phyloP scores from a whole-genome alignment of 345 rosid genomes.

The Arabidopsis thaliana region DNA sequence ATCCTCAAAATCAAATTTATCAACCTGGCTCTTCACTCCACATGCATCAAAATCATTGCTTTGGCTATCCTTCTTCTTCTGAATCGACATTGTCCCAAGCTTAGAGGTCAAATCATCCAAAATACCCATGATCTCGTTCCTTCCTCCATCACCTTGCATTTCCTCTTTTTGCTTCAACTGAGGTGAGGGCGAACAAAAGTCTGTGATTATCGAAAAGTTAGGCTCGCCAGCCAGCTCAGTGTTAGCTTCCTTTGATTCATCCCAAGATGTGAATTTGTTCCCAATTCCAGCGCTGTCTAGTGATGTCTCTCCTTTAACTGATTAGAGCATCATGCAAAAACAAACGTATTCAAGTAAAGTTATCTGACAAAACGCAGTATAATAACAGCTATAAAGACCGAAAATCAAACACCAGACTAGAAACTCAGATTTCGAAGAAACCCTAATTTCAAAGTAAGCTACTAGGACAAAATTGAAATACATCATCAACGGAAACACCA shows the following conservation, averaged over 20 bases:
- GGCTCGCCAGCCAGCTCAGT: slow-evolving; percentile 46
- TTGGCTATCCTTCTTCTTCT: slow-evolving; percentile 52
- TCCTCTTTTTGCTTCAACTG: slow-evolving; percentile 39
- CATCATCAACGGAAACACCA: background rate
- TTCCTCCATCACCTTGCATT: slow-evolving; percentile 33
- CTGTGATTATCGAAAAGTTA: slow-evolving; percentile 53
- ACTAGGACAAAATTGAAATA: background rate
- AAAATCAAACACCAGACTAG: slow-evolving; percentile 1
- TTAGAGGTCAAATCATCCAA: slow-evolving; percentile 72
- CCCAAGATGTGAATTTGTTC: slow-evolving; percentile 57
- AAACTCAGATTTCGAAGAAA: slow-evolving; percentile 22
- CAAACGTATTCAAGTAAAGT: slow-evolving; percentile 7
- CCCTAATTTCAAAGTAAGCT: background rate
- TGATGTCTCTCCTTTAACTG: slow-evolving; percentile 50
- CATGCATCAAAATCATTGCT: slow-evolving; percentile 30
- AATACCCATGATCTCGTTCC: slow-evolving; percentile 76
- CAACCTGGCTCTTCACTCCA: slow-evolving; percentile 13
- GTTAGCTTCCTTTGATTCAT: slow-evolving; percentile 34
- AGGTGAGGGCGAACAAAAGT: slow-evolving; percentile 71
- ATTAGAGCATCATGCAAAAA: slow-evolving; percentile 26
- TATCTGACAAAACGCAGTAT: background rate
- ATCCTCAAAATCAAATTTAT: slow-evolving; percentile 49
- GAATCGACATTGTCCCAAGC: slow-evolving; percentile 79
- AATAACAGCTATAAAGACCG: background rate
- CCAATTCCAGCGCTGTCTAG: slow-evolving; percentile 43